phyloP scores from a whole-genome alignment of 2,329 filamentous ascomycete species.

The Calonectria montana region DNA sequence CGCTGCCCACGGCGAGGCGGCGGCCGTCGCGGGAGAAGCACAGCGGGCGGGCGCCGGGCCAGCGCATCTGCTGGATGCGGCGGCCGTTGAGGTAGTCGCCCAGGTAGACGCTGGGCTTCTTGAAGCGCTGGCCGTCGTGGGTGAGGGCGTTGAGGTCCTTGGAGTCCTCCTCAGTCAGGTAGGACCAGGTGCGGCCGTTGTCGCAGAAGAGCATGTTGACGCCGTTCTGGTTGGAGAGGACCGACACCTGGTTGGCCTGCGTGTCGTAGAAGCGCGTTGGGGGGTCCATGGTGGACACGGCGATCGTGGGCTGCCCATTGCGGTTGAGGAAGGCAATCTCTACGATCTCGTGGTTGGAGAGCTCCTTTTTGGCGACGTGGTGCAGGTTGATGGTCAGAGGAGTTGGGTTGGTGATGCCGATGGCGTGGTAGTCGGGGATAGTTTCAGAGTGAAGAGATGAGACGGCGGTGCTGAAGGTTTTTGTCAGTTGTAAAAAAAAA shows the following conservation, averaged over 20 bases:
- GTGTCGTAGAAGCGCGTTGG: conserved; percentile 42
- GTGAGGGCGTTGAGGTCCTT: conserved; percentile 32
- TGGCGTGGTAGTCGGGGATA: conserved; percentile 41
- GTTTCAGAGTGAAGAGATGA: conserved; percentile 40
- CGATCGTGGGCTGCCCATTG: conserved; percentile 31
- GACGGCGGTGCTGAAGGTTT: conserved; percentile 28
- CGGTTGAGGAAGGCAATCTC: conserved; percentile 36
- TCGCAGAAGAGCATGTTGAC: conserved; percentile 38
- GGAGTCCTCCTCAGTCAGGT: conserved; percentile 39
- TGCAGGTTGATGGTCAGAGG: conserved; percentile 39
- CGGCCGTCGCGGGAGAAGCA: conserved; percentile 39
- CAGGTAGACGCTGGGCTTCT: conserved; percentile 35
- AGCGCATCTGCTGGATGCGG: conserved; percentile 32
- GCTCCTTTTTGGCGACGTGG: conserved; percentile 42
- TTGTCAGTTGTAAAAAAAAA: background rate
- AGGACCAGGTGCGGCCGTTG: conserved; percentile 39
- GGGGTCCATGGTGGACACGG: conserved; percentile 39
- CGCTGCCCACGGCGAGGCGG: conserved; percentile 38
- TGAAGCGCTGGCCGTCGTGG: conserved; percentile 38
- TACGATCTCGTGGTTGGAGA: conserved; percentile 39
- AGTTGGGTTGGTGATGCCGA: conserved; percentile 39
- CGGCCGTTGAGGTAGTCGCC: conserved; percentile 40
- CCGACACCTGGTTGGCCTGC: conserved; percentile 33
- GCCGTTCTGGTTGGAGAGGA: conserved; percentile 38
- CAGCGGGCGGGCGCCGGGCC: conserved; percentile 37